These are phyloP conservation scores for Microsporum ferrugineum DNA, from an alignment of 2,329 filamentous ascomycete genomes.

Conservation along the genomic window DNA sequence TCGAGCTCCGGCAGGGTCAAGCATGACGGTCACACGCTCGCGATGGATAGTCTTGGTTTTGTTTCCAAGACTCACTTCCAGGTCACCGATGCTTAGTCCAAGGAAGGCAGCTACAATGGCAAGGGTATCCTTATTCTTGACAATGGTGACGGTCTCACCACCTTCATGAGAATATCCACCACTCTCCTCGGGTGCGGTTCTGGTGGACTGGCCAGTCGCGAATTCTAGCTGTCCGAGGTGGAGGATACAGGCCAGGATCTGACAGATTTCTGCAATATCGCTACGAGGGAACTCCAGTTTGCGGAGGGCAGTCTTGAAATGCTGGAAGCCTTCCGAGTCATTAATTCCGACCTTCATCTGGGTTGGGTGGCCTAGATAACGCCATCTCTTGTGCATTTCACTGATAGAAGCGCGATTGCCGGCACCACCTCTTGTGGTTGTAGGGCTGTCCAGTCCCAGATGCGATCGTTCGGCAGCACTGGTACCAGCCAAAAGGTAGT, in stretches of 20 bases:
- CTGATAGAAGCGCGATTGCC: conserved; percentile 45
- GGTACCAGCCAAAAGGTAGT: conserved; percentile 88
- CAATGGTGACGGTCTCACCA: conserved; percentile 69
- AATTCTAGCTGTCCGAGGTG: conserved; percentile 97
- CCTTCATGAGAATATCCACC: conserved; percentile 95
- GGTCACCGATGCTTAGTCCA: conserved; percentile 65
- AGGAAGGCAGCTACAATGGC: conserved; percentile 86
- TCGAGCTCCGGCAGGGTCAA: conserved; percentile 80
- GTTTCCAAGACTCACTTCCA: conserved; percentile 83
- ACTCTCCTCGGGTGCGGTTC: conserved; percentile 73
- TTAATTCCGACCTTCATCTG: conserved; percentile 97
- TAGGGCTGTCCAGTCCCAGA: conserved; percentile 50
- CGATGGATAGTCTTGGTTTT: conserved; percentile 94
- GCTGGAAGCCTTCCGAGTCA: conserved; percentile 85
- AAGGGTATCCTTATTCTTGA: conserved; percentile 87
- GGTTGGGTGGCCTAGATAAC: conserved; percentile 89
- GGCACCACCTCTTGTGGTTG: conserved; percentile 30
- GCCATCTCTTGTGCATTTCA: conserved; percentile 69
- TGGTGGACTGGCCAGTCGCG: conserved; percentile 66
- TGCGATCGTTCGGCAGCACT: conserved; percentile 83
- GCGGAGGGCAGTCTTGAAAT: conserved; percentile 90
- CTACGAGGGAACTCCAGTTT: conserved; percentile 88
- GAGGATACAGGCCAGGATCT: conserved; percentile 85
- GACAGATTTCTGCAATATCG: conserved; percentile 94
- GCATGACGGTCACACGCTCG: conserved; percentile 96